These are phyloP conservation scores for Debaryomyces fabryi DNA, from an alignment of 1,139 yeast species.

Conservation along the genomic window DNA sequence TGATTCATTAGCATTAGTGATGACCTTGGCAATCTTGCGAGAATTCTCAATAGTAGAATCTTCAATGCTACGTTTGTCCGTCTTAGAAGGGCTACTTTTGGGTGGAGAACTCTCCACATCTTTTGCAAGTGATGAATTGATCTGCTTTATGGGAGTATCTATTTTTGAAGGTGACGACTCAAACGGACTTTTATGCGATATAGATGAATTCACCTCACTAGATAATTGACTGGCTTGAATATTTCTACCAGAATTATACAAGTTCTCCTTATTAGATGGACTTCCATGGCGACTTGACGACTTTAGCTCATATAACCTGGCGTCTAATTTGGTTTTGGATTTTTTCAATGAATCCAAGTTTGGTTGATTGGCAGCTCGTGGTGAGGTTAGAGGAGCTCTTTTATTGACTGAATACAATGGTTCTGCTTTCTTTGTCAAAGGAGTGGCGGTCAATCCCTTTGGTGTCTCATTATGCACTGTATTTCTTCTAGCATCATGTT, in stretches of 20 bases:
- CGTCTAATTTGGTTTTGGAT: slow-evolving; percentile 21
- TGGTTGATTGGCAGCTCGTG: slow-evolving; percentile 28
- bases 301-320: slow-evolving; percentile 13
- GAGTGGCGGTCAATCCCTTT: slow-evolving; percentile 17
- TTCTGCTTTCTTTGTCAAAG: slow-evolving; percentile 15
- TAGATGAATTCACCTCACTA: slow-evolving; percentile 6
- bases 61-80: slow-evolving; percentile 10
- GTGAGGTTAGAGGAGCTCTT: slow-evolving; percentile 42
- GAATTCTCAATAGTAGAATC: slow-evolving; percentile 17
- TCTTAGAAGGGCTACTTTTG: slow-evolving; percentile 9
- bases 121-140: neutral
- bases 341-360: slow-evolving; percentile 21
- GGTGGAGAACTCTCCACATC: slow-evolving; percentile 11
- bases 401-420: slow-evolving; percentile 12
- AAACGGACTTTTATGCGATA: slow-evolving; percentile 15
- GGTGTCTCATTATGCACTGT: slow-evolving; percentile 25
- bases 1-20: slow-evolving; percentile 23
- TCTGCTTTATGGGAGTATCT: slow-evolving; percentile 4
- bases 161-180: slow-evolving; percentile 20
- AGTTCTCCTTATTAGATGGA: slow-evolving; percentile 19
- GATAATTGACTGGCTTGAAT: slow-evolving; percentile 1
- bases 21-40: slow-evolving; percentile 27
- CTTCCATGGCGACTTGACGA: slow-evolving; percentile 6
- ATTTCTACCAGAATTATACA: neutral
- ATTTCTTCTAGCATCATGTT: slow-evolving; percentile 32